Evolutionary conservation across 2,329 filamentous ascomycete genomes (phyloP).

Genomic region (Trichoderma cornu-damae): DNA sequence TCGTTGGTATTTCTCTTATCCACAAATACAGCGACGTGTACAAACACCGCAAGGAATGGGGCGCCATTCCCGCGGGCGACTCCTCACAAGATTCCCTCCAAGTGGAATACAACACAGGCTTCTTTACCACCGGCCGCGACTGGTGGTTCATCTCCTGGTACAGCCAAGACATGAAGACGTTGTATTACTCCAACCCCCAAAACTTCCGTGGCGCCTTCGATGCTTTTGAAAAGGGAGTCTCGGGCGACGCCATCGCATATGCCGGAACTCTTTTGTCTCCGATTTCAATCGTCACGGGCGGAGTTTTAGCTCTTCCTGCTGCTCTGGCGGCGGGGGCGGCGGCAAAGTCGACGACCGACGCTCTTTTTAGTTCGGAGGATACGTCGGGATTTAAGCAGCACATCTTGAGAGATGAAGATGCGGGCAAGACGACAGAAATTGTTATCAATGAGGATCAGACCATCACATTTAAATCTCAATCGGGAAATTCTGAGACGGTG

Average conservation of each 20-base stretch:
- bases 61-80: conserved; percentile 8
- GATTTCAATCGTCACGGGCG: background rate
- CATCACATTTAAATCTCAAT: background rate
- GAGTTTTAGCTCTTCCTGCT: background rate
- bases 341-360: background rate
- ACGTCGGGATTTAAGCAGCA: background rate
- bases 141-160: conserved; percentile 22
- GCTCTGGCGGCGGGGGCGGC: background rate
- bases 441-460: background rate
- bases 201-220: conserved; percentile 7
- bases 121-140: conserved; percentile 20
- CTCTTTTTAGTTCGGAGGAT: background rate
- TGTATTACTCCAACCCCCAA: conserved; percentile 19
- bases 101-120: conserved; percentile 21
- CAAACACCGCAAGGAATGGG: conserved; percentile 18
- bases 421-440: background rate
- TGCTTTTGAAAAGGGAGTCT: background rate
- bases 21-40: conserved; percentile 23
- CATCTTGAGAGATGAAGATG: background rate
- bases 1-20: conserved; percentile 15
- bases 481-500: background rate
- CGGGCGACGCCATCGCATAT: background rate
- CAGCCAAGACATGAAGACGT: conserved; percentile 17
- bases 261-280: background rate
- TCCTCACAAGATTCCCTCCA: background rate